Base-by-base conservation (phyloP, 2,329 filamentous ascomycete species). In the Seiridium unicorne region DNA sequence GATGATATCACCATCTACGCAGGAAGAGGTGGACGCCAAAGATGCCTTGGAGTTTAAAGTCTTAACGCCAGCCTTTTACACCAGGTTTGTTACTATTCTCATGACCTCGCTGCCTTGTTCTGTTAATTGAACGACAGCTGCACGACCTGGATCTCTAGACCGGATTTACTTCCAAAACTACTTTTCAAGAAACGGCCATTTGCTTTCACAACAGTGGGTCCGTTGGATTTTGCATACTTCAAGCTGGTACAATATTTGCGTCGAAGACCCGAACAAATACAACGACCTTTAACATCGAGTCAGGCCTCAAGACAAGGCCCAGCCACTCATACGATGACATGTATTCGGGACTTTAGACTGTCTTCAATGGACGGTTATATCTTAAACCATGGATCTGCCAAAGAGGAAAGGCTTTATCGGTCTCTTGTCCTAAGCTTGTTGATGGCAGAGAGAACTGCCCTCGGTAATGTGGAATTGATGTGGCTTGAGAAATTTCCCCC, bases 31-130 rank as follows among this genome's bases (percentile, higher is more conserved):
- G 9, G 56, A 66, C 2, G 57, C 65, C 0, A 57, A 53, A 10
- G 73, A 79, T 31, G 71, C 79, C 0, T 55, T 89, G 5, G 82
- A 84, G 48, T 74, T 91, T 53, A 81, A 81, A 57, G 76, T 91
- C 4, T 71, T 89, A 26, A 88, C 85, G 0, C 88, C 89, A 1
- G 77, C 76, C 0, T 92, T 92, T 68, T 92, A 92, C 74, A 80
- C 83, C 10, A 81, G 87, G 35, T 86, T 91, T 53, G 78, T 87
- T 80, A 84, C 63, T 90, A 91, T 67, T 77, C 83, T 0, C 80
- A 88, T 66, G 83, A 85, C 31, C 78, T 84, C 18, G 84, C 89
- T 65, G 86, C 85, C 1, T 75, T 90, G 36, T 84, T 87, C 59
- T 79, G 81, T 61, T 87, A 90, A 68, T 69, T 84, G 68, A 71